Evolutionary conservation across 2,329 filamentous ascomycete species (phyloP).

Genomic region (Coleophoma cylindrospora): DNA sequence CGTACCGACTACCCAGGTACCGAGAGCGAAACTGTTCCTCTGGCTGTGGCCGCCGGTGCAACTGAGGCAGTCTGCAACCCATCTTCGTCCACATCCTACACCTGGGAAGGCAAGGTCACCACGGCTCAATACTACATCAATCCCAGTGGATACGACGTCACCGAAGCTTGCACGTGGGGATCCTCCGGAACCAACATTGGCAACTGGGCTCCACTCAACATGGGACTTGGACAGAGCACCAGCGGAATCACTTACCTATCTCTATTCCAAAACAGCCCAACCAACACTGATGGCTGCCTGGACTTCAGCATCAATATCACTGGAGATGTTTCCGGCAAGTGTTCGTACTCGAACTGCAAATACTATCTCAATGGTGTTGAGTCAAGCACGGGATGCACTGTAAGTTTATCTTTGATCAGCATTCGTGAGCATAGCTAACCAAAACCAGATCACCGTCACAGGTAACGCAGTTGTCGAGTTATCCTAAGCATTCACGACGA

Average conservation of each 20-base stretch:
- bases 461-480: slow-evolving; percentile 13
- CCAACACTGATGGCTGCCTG: slow-evolving; percentile 57
- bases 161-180: slow-evolving; percentile 75
- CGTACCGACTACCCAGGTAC: slow-evolving; percentile 95
- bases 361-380: slow-evolving; percentile 23
- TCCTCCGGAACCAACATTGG: slow-evolving; percentile 53
- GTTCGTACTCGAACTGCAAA: slow-evolving; percentile 19
- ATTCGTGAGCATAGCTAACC: slow-evolving; percentile 8
- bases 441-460: slow-evolving; percentile 15
- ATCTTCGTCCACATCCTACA: slow-evolving; percentile 66
- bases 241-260: slow-evolving; percentile 70
- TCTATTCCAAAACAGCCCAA: slow-evolving; percentile 80
- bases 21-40: slow-evolving; percentile 80
- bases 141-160: slow-evolving; percentile 61
- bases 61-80: slow-evolving; percentile 70
- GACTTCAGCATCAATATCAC: slow-evolving; percentile 75
- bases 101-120: slow-evolving; percentile 68
- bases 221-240: slow-evolving; percentile 70
- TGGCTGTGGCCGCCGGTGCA: slow-evolving; percentile 55
- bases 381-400: slow-evolving; percentile 26
- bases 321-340: slow-evolving; percentile 41
- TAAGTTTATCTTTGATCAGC: slow-evolving; percentile 17
- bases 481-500: slow-evolving; percentile 11
- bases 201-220: slow-evolving; percentile 84
- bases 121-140: slow-evolving; percentile 98